Base-by-base conservation (phyloP, 2,329 filamentous ascomycete genomes). In the Penicillium polonicum region DNA sequence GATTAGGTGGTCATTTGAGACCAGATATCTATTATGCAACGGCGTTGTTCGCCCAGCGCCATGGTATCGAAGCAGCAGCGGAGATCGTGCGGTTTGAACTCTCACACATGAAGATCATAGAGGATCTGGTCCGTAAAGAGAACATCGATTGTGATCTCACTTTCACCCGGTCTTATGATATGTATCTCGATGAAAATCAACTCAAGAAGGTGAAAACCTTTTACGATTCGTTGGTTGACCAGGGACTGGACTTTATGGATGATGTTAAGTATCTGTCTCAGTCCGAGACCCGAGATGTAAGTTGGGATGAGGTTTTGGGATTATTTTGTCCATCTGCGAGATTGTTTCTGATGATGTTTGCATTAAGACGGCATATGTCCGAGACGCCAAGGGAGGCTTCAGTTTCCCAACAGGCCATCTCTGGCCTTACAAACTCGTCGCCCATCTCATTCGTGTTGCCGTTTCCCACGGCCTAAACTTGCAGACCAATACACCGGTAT, bases 391-490 rank as follows among this genome's bases (percentile, higher is more conserved):
- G 50, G 70, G 68, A 1, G 70, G 67, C 4, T 70, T 75, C 13
- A 68, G 69, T 1, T 74, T 67, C 50, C 68, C 74, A 0, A 66
- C 72, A 0, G 72, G 58, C 6, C 68, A 70, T 1, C 61, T 76
- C 5, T 76, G 73, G 72, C 91, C 91, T 0, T 95, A 95, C 73
- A 95, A 94, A 75, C 83, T 95, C 29, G 86, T 95, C 4, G 79
- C 85, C 0, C 87, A 85, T 73, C 48, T 65, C 4, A 52, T 65
- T 6, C 21, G 42, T 6, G 41, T 53, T 3, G 57, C 58, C 2
- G 6, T 65, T 15, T 51, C 54, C 4, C 43, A 52, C 3, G 61
- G 61, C 4, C 62, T 85, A 23, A 81, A 83, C 56, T 60, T 85
- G 43, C 82, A 85, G 63, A 82, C 83, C 0, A 72, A 75, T 56